Base-by-base conservation (phyloP, 1,284 basidiomycete genomes). In the Irpex sp. region DNA sequence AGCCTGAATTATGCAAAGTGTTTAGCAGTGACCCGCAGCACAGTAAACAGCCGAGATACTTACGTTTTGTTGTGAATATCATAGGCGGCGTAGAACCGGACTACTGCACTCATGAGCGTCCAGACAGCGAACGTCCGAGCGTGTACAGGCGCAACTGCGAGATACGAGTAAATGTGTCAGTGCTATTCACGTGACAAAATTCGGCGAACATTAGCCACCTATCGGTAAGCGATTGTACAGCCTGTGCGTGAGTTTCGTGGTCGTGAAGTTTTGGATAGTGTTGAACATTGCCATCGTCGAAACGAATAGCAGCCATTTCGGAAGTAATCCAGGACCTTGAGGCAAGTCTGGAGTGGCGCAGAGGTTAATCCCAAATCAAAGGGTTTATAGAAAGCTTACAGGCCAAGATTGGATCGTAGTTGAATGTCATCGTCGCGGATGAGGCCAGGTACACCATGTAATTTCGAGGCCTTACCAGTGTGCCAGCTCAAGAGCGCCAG, bases 121-220 rank as follows among this genome's bases (percentile, higher is more conserved):
- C 96, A 98, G 0, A 87, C 82, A 2, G 84, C 94, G 73, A 97
- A 97, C 1, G 94, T 92, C 51, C 96, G 85, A 37, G 93, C 91
- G 66, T 96, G 92, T 13, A 98, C 82, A 13, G 82, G 78, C 7
- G 91, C 95, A 19, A 97, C 96, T 96, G 75, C 40, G 64, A 37
- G 51, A 34, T 6, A 34, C 40, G 40, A 47, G 40, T 13, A 6
- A 55, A 59, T 56, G 54, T 58, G 44, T 56, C 54, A 64, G 44
- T 57, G 36, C 49, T 19, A 51, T 57, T 40, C 48, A 9, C 15
- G 26, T n/a, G 15, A 26, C 21, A 37, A 7, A 56, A 13, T 11
- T 5, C 15, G 31, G 21, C 11, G 31, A 37, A 15, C 13, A 6
- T 38, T 9, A 21, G 34, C 17, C 19, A 57, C 36, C 21, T 17